Evolutionary conservation across 495 filamentous ascomycete genomes (phyloP), one percentile per base, ranked within the genome.

Genomic region (Choiromyces venosus): DNA sequence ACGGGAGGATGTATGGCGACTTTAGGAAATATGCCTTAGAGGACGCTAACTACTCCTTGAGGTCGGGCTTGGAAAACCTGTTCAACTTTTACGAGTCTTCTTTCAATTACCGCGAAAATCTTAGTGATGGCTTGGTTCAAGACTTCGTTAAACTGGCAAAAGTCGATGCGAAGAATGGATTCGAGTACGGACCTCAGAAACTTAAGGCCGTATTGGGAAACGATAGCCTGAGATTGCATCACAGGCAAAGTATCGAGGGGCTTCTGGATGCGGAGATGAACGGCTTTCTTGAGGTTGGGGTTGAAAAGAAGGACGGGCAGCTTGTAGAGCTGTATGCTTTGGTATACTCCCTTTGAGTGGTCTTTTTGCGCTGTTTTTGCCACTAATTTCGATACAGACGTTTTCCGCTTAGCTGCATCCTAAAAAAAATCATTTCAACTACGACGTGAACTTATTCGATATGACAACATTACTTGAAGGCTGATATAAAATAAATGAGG

Each of bases 1-100:
- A 95, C 82, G 83, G 84, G 70, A 85, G 84, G 73, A 91, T 96
- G 87, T 96, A 96, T 84, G 83, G 87, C 80, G 91, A 96, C 82
- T 95, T 96, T 83, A 86, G 88, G 74, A 83, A 84, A 75, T 85
- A 87, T 78, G 92, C 93, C 71, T 82, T 90, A 74, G 89, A 91
- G 77, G 93, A 97, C 80, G 84, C 83, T 4, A 74, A 80, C 39
- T n/a, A 56, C 35, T 77, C 71, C 5, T 39, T 67, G 19, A 72
- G 78, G 19, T 71, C 66, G 61, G 78, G 78, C 10, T 38, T 80
- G 33, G 78, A 80, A 21, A 69, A 73, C 39, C 67, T 80, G 12
- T 80, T 77, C 37, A 77, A 74, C 36, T 73, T 80, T 37, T 80
- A 80, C 46, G 78, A 80, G 40, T 42, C 61, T 46, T 76, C 75